phyloP scores from a whole-genome alignment of 2,329 filamentous ascomycete species.

The Alternaria novae-zelandiae region DNA sequence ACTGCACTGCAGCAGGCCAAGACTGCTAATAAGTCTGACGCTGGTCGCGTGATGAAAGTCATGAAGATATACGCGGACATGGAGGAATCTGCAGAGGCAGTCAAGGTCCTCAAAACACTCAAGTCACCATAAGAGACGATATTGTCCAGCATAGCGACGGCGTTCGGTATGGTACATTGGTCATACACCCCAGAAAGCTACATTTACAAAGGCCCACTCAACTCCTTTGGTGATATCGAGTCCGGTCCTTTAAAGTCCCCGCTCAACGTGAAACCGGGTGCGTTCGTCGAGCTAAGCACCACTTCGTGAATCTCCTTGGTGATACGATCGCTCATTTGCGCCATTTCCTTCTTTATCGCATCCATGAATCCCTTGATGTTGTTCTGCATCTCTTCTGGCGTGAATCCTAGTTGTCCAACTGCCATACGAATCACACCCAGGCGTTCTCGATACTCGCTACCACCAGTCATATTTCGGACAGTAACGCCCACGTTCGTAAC shows the following conservation, averaged over 20 bases:
- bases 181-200: slow-evolving; percentile 37
- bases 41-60: slow-evolving; percentile 59
- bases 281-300: slow-evolving; percentile 84
- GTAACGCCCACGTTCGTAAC: slow-evolving; percentile 77
- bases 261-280: slow-evolving; percentile 85
- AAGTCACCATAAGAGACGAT: slow-evolving; percentile 22
- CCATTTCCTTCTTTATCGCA: slow-evolving; percentile 79
- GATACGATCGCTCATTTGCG: slow-evolving; percentile 66
- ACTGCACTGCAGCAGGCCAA: slow-evolving; percentile 66
- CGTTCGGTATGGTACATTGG: slow-evolving; percentile 51
- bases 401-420: slow-evolving; percentile 89
- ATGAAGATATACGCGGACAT: slow-evolving; percentile 67
- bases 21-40: slow-evolving; percentile 46
- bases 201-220: slow-evolving; percentile 43
- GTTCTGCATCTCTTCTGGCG: slow-evolving; percentile 81
- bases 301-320: slow-evolving; percentile 77
- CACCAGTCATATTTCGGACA: slow-evolving; percentile 83
- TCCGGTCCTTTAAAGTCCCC: slow-evolving; percentile 71
- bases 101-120: slow-evolving; percentile 60
- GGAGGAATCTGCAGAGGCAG: slow-evolving; percentile 64
- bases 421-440: slow-evolving; percentile 84
- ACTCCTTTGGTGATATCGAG: slow-evolving; percentile 49
- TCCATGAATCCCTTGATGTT: slow-evolving; percentile 83
- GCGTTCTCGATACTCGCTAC: slow-evolving; percentile 85
- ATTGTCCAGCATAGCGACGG: slow-evolving; percentile 54